Conservation (phyloP, 129 eudicot genomes). For the Lactuca saligna region DNA sequence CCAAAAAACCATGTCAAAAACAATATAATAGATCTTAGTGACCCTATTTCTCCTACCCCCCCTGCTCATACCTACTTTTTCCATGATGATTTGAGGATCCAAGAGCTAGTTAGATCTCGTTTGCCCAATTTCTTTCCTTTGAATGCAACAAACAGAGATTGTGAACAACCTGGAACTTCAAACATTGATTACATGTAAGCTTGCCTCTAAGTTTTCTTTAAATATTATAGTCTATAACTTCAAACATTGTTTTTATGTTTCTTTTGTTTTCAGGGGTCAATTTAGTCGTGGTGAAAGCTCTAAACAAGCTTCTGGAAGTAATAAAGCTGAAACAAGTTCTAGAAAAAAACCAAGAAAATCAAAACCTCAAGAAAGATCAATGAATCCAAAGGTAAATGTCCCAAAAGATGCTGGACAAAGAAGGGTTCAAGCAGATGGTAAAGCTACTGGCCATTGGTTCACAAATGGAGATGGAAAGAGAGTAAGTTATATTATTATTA, state of each 20-base stretch:
- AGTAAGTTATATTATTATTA: slow-evolving; percentile 43
- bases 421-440: slow-evolving; percentile 70
- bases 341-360: slow-evolving; percentile 27
- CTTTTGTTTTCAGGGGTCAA: slow-evolving; percentile 61
- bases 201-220: slow-evolving; percentile 6
- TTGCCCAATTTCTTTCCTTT: slow-evolving; percentile 70
- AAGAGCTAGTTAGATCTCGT: slow-evolving; percentile 65
- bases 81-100: slow-evolving; percentile 68
- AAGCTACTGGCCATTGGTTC: slow-evolving; percentile 75
- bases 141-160: slow-evolving; percentile 35
- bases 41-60: slow-evolving; percentile 56
- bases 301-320: slow-evolving; percentile 39
- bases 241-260: slow-evolving; percentile 40
- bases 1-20: slow-evolving; percentile 23
- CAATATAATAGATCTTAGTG: slow-evolving; percentile 24
- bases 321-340: slow-evolving; percentile 34
- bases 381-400: slow-evolving; percentile 46
- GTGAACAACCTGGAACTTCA: slow-evolving; percentile 42
- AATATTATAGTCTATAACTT: slow-evolving; percentile 2
- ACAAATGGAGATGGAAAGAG: slow-evolving; percentile 58
- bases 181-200: slow-evolving; percentile 77
- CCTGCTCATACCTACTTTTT: slow-evolving; percentile 71
- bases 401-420: slow-evolving; percentile 78
- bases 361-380: slow-evolving; percentile 29
- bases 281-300: slow-evolving; percentile 48